These are phyloP conservation scores for Rhypophila decipiens DNA, from an alignment of 495 filamentous ascomycete species.

Conservation along the genomic window DNA sequence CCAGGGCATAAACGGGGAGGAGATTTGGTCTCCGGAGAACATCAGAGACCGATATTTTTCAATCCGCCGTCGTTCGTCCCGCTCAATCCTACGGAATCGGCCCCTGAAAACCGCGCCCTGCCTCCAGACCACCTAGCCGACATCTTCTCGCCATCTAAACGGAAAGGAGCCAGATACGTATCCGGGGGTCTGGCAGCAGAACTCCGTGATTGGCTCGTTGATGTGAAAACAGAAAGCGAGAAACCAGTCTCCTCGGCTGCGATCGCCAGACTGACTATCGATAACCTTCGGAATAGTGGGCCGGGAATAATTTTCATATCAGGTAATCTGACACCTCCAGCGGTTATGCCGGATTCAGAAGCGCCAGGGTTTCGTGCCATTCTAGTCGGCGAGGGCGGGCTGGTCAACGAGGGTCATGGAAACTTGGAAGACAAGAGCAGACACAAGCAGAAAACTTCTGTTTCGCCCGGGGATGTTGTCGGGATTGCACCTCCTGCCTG, in stretches of 20 bases:
- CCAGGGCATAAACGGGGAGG: neutral
- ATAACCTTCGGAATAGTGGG: slow-evolving; percentile 13
- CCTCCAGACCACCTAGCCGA: slow-evolving; percentile 21
- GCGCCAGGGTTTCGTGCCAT: slow-evolving; percentile 14
- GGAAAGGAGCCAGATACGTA: slow-evolving; percentile 28
- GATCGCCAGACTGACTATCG: slow-evolving; percentile 16
- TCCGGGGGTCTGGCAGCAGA: slow-evolving; percentile 37
- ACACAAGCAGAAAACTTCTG: neutral
- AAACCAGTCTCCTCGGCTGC: slow-evolving; percentile 3
- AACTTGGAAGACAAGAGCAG: neutral
- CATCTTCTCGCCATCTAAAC: slow-evolving; percentile 36
- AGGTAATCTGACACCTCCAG: slow-evolving; percentile 2
- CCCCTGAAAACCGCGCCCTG: slow-evolving; percentile 8
- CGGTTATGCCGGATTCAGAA: neutral
- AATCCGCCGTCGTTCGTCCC: slow-evolving; percentile 34
- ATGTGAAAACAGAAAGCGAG: slow-evolving; percentile 27
- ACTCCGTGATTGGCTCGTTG: slow-evolving; percentile 41
- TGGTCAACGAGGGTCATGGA: slow-evolving; percentile 1
- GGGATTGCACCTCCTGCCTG: slow-evolving; percentile 35
- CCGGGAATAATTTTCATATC: slow-evolving; percentile 15
- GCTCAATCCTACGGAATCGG: slow-evolving; percentile 28
- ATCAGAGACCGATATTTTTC: slow-evolving; percentile 25
- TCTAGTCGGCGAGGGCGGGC: slow-evolving; percentile 34
- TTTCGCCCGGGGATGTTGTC: slow-evolving; percentile 26
- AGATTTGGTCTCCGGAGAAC: slow-evolving; percentile 1